Conservation (phyloP, 1,284 basidiomycete species). For the Amylostereum areolatum region DNA sequence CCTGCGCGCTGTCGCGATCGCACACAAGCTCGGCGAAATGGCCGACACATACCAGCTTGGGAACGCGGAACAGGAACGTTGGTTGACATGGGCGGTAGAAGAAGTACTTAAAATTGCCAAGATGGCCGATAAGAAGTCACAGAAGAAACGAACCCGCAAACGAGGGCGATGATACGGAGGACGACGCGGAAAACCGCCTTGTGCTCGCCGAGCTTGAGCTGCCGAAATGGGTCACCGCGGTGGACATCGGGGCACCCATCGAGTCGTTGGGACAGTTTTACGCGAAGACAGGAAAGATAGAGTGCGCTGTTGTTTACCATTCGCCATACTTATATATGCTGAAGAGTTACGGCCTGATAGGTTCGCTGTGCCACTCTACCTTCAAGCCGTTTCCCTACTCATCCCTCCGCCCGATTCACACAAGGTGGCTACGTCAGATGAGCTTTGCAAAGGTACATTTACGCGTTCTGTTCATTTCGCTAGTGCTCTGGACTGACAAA, state of each 20-base stretch:
- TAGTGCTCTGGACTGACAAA: not conserved
- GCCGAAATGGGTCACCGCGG: conserved; percentile 55
- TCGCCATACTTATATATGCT: not conserved
- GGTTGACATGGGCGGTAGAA: conserved; percentile 60
- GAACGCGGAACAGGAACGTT: conserved; percentile 46
- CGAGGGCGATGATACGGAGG: conserved; percentile 15
- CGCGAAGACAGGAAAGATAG: conserved; percentile 45
- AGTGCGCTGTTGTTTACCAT: conserved; percentile 38
- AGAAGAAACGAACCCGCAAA: not conserved
- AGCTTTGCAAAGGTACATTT: conserved; percentile 52
- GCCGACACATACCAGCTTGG: conserved; percentile 31
- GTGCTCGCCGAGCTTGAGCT: conserved; percentile 48
- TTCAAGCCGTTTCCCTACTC: conserved; percentile 60
- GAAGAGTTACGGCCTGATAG: conserved; percentile 25
- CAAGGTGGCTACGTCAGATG: conserved; percentile 34
- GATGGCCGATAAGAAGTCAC: conserved; percentile 7
- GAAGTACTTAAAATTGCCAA: conserved; percentile 39
- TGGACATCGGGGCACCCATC: conserved; percentile 64
- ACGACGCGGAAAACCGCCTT: conserved; percentile 11
- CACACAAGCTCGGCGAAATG: conserved; percentile 63
- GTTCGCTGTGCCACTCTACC: conserved; percentile 59
- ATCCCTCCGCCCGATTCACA: conserved; percentile 40
- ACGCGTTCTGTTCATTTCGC: not conserved
- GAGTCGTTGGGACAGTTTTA: conserved; percentile 66
- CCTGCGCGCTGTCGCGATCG: conserved; percentile 56